Conservation (phyloP, 1,139 yeast species). For the Pichia sp. region DNA sequence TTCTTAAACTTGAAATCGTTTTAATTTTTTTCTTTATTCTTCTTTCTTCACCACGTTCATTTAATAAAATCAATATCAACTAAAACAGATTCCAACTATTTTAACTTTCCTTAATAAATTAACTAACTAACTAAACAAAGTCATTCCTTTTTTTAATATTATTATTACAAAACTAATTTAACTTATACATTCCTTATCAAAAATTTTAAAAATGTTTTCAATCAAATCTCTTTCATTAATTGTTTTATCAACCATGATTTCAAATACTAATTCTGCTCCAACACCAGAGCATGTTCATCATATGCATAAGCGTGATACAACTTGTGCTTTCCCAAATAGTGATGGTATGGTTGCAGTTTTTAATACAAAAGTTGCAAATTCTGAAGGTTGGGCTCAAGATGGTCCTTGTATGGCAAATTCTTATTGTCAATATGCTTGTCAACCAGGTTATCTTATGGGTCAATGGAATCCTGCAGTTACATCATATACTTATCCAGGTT, state of each 20-base stretch:
- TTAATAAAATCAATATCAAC: too few relatives aligned
- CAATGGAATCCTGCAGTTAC: conserved; percentile 68
- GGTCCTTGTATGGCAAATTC: conserved; percentile 65
- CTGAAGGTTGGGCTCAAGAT: conserved; percentile 88
- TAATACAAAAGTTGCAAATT: conserved; percentile 42
- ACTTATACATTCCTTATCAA: conserved; percentile 1
- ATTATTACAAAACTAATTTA: not conserved
- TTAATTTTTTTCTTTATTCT: not conserved
- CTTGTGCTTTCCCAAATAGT: conserved; percentile 62
- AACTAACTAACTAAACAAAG: not conserved
- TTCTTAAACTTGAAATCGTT: too few relatives aligned
- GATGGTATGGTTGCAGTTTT: conserved; percentile 59
- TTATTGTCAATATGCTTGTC: conserved; percentile 86
- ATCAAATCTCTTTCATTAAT: conserved; percentile 13
- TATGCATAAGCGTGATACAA: conserved; percentile 30
- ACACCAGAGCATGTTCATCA: conserved; percentile 25
- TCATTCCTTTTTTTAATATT: conserved; percentile 20
- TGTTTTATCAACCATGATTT: conserved; percentile 11
- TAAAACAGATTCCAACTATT: not conserved
- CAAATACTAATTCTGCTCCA: conserved; percentile 15
- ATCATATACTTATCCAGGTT: conserved; percentile 57
- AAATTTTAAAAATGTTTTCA: conserved; percentile 17
- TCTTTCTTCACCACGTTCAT: not conserved
- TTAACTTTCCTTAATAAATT: not conserved
- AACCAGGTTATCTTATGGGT: conserved; percentile 74